A percentile compares a stretch with the other conserved stretches of the same genome.
Conservation (phyloP, 176 grass and related monocot species). For the Carex kokanica region DNA sequence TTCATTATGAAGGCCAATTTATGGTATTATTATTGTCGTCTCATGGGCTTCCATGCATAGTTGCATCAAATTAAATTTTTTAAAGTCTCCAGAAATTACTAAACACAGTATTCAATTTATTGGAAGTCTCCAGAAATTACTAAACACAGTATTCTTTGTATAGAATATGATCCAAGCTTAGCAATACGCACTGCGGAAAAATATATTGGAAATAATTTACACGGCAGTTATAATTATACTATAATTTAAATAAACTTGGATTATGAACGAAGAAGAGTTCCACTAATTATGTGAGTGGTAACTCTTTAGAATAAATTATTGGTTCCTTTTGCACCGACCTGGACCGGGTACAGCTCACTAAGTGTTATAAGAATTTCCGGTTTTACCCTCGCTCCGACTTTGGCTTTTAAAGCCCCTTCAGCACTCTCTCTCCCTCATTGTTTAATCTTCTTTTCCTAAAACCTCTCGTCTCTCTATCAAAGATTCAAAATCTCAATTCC, state of each 20-base stretch:
- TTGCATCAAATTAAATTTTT: not conserved
- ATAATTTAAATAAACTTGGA: not conserved
- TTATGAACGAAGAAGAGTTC: not conserved
- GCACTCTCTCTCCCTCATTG: not conserved
- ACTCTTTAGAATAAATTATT: not conserved
- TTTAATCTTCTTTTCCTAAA: not conserved
- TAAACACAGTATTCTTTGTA: not conserved
- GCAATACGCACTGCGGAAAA: not conserved
- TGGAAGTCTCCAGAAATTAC: not conserved
- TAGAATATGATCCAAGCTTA: not conserved
- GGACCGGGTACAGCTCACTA: not conserved
- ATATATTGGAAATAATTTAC: not conserved
- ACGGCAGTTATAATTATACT: not conserved
- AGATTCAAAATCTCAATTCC: not conserved
- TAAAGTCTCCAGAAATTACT: too few relatives aligned
- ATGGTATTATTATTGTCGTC: not conserved
- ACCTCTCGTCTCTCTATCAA: conserved; percentile 14
- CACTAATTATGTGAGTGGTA: not conserved
- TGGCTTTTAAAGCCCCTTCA: not conserved
- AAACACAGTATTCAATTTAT: too few relatives aligned
- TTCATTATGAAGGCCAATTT: not conserved
- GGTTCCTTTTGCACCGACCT: not conserved
- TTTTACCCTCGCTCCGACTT: not conserved
- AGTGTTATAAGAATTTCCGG: not conserved
- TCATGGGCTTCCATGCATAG: not conserved